Evolutionary conservation across 208 protist species (phyloP).

Genomic region (Crithidia expoeki): DNA sequence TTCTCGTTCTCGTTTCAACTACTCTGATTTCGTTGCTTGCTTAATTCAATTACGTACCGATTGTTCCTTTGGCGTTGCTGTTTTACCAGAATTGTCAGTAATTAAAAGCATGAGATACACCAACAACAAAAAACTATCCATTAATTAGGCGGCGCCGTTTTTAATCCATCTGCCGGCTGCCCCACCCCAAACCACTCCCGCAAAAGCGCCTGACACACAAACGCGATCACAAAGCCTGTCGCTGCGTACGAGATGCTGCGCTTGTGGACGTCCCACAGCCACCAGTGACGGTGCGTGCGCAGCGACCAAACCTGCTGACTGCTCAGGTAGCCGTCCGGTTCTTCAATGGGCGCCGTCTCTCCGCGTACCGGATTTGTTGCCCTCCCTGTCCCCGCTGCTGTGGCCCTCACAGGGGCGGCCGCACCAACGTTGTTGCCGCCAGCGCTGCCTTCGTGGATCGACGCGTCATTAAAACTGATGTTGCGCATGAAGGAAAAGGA

Average conservation of each 20-base stretch:
- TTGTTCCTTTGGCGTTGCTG: not conserved
- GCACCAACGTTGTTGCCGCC: not conserved
- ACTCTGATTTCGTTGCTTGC: no score
- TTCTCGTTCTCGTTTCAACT: no score
- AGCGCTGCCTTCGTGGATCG: not conserved
- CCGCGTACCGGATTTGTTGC: not conserved
- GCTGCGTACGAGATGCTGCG: conserved; percentile 55
- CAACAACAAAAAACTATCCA: not conserved
- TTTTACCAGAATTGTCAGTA: not conserved
- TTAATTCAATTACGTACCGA: no score
- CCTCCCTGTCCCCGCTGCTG: not conserved
- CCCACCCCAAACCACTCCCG: conserved; percentile 40
- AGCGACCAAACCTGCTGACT: conserved; percentile 59
- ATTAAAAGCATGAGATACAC: no score
- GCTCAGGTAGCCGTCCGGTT: conserved; percentile 44
- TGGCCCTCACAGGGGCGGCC: no score
- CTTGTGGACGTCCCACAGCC: conserved; percentile 73
- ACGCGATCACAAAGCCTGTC: conserved; percentile 46
- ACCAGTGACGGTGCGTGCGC: conserved; percentile 70
- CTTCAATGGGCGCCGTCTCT: conserved; percentile 23
- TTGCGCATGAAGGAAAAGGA: conserved; percentile 30
- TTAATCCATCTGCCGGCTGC: not conserved
- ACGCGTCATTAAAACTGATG: not conserved
- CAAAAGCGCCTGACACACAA: conserved; percentile 48
- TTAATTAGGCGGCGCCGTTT: no score